These are phyloP conservation scores for Sporothrix curviconia DNA, from an alignment of 2,329 filamentous ascomycete species.

Conservation along the genomic window DNA sequence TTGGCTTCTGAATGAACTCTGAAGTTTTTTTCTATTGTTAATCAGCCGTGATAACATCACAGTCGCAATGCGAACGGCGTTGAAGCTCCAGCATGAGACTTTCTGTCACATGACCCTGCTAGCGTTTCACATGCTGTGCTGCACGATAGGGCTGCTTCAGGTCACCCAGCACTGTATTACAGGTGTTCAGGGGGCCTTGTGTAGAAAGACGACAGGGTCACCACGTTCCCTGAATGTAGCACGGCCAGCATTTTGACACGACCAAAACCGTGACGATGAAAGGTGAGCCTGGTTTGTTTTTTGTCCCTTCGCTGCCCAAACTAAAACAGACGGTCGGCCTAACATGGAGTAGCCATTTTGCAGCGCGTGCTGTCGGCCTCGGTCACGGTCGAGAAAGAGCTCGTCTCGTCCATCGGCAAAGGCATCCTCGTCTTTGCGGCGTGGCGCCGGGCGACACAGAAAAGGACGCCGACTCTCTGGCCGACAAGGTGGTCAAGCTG, in stretches of 20 bases:
- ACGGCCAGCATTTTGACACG: too few species aligned
- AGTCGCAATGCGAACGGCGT: too few species aligned
- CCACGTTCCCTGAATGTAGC: too few species aligned
- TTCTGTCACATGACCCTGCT: neutral
- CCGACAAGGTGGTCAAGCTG: slow-evolving; percentile 79
- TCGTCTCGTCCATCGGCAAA: slow-evolving; percentile 85
- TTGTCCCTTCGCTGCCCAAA: neutral
- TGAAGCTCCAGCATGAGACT: neutral
- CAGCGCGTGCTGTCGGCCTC: slow-evolving; percentile 93
- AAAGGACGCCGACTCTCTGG: slow-evolving; percentile 79
- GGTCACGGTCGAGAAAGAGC: slow-evolving; percentile 84
- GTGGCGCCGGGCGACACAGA: slow-evolving; percentile 84
- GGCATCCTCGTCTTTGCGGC: slow-evolving; percentile 84
- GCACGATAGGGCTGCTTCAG: neutral
- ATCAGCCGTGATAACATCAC: too few species aligned
- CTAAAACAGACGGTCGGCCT: neutral
- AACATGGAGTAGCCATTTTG: slow-evolving; percentile 64
- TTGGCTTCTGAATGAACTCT: too few species aligned
- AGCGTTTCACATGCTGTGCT: neutral
- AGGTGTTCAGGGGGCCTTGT: neutral
- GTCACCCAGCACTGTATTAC: neutral
- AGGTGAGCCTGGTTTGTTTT: neutral
- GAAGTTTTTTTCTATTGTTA: too few species aligned
- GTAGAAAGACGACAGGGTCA: neutral
- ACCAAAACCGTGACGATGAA: too few species aligned